These are phyloP conservation scores for Penicillium polonicum DNA, from an alignment of 2,329 filamentous ascomycete genomes.

Conservation along the genomic window DNA sequence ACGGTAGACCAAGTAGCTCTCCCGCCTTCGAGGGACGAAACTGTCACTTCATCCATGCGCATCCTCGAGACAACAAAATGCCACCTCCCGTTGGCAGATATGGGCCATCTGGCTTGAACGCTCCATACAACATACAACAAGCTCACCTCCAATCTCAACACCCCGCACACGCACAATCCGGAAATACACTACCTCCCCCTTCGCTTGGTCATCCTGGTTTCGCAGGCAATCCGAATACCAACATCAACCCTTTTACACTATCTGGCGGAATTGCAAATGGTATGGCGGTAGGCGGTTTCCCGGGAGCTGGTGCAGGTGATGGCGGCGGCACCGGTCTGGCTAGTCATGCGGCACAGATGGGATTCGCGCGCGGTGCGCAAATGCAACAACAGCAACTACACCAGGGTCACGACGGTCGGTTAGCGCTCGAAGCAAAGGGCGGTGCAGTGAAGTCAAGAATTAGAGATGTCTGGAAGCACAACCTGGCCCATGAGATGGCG, in stretches of 20 bases:
- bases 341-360: conserved; percentile 83
- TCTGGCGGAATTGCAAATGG: conserved; percentile 55
- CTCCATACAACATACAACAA: conserved; percentile 56
- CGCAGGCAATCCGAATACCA: conserved; percentile 61
- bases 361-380: conserved; percentile 73
- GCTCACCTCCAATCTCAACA: conserved; percentile 45
- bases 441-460: conserved; percentile 72
- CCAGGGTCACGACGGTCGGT: conserved; percentile 52
- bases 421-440: conserved; percentile 55
- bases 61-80: conserved; percentile 44
- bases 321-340: conserved; percentile 68
- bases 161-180: conserved; percentile 44
- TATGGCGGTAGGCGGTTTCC: conserved; percentile 57
- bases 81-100: conserved; percentile 60
- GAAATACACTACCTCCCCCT: conserved; percentile 53
- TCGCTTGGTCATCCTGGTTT: conserved; percentile 70
- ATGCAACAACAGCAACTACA: conserved; percentile 59
- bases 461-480: conserved; percentile 93
- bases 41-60: conserved; percentile 20
- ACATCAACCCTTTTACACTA: conserved; percentile 64
- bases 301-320: conserved; percentile 56
- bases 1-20: conserved; percentile 21
- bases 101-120: conserved; percentile 57
- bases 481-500: conserved; percentile 87
- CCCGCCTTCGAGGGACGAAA: conserved; percentile 34